A percentile compares a stretch with the other conserved stretches of the same genome.
Evolutionary conservation across 2,329 filamentous ascomycete genomes (phyloP).

Genomic region (Hortaea sp.): DNA sequence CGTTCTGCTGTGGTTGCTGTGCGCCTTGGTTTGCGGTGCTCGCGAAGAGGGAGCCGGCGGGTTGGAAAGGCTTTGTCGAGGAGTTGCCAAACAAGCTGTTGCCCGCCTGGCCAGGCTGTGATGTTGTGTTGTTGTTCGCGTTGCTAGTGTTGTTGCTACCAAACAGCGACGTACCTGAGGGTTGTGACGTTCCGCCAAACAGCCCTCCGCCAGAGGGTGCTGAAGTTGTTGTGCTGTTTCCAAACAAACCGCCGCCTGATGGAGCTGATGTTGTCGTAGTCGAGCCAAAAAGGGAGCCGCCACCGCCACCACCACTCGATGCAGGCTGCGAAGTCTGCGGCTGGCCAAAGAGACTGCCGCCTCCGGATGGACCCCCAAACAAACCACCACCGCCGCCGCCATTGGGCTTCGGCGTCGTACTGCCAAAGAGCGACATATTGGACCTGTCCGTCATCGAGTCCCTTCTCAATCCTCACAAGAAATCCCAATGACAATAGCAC

Average conservation of each 20-base stretch:
- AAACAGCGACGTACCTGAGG: not conserved
- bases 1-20: not conserved
- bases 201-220: slow-evolving; percentile 1
- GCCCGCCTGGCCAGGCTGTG: not conserved
- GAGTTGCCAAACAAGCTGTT: slow-evolving; percentile 7
- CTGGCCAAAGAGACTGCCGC: not conserved
- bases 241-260: not conserved
- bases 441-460: not conserved
- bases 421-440: not conserved
- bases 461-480: not conserved
- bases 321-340: not conserved
- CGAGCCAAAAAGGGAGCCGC: not conserved
- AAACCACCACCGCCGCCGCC: not conserved
- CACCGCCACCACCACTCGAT: not conserved
- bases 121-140: not conserved
- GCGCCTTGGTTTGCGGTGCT: not conserved
- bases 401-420: not conserved
- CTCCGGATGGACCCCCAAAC: not conserved
- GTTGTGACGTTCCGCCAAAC: not conserved
- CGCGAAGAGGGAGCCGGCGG: not conserved
- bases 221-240: not conserved
- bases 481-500: not conserved
- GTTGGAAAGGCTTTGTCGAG: slow-evolving; percentile 1
- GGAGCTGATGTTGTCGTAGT: not conserved
- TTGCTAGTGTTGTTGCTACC: not conserved